Conservation (phyloP, 2,329 filamentous ascomycete species). For the Diplodia scrobiculata region DNA sequence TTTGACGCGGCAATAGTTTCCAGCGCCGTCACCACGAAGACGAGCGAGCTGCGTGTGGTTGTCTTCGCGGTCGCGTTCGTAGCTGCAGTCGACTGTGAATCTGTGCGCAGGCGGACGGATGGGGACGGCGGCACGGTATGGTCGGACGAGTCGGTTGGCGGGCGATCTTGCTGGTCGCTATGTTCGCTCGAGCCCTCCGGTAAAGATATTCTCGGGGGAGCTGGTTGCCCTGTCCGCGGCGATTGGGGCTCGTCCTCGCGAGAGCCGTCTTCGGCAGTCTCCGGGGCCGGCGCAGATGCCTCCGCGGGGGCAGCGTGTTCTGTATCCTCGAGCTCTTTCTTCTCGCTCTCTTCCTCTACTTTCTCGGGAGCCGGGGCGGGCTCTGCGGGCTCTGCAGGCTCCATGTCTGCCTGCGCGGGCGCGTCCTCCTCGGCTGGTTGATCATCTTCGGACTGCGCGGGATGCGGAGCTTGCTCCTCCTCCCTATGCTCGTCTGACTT, state of each 20-base stretch:
- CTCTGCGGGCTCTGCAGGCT: background rate
- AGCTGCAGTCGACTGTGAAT: constrained; percentile 62
- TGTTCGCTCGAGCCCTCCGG: constrained; percentile 13
- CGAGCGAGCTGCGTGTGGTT: constrained; percentile 83
- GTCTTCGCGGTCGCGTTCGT: constrained; percentile 55
- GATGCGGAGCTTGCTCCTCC: constrained; percentile 15
- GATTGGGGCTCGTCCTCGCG: constrained; percentile 31
- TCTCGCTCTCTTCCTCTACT: background rate
- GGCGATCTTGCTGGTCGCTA: background rate
- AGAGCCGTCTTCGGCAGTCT: constrained; percentile 29
- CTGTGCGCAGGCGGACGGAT: constrained; percentile 50
- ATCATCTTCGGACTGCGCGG: constrained; percentile 11
- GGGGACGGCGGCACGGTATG: constrained; percentile 9
- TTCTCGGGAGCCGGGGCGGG: background rate
- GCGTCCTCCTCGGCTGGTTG: background rate
- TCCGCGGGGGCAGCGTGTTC: constrained; percentile 24
- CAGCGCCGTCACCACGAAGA: constrained; percentile 91
- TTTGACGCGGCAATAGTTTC: constrained; percentile 90
- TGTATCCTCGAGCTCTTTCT: background rate
- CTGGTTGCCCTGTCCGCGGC: constrained; percentile 5
- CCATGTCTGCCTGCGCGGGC: background rate
- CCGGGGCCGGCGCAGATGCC: constrained; percentile 31
- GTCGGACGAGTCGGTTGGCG: constrained; percentile 23
- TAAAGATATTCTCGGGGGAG: constrained; percentile 22
- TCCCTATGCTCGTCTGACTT: constrained; percentile 24